These are phyloP conservation scores for Pseudisothecium myosuroides DNA, from an alignment of 225 moss, liverwort and hornwort genomes.

Conservation along the genomic window DNA sequence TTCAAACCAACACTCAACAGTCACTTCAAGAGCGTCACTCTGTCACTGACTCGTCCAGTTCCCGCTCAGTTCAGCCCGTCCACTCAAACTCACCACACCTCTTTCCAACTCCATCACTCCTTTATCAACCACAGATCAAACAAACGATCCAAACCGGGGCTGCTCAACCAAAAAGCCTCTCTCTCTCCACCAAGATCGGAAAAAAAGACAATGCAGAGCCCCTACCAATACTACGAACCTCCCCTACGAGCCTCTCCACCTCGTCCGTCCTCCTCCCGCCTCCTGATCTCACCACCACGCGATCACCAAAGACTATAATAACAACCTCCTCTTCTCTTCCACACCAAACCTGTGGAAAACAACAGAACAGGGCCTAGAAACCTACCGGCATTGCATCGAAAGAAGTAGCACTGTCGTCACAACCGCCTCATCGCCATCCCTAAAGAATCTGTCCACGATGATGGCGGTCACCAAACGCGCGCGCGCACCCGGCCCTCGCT, in stretches of 20 bases:
- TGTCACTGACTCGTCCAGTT: neutral
- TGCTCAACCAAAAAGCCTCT: neutral
- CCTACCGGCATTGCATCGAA: neutral
- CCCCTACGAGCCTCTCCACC: neutral
- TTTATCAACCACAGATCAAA: neutral
- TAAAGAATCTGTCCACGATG: neutral
- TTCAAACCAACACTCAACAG: neutral
- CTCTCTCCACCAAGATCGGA: conserved; percentile 8
- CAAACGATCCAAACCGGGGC: neutral
- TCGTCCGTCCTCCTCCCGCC: neutral
- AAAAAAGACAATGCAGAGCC: neutral
- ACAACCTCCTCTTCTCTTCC: neutral
- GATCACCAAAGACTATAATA: neutral
- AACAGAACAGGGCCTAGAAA: neutral
- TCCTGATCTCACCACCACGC: neutral
- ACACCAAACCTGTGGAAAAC: neutral
- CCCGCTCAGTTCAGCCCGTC: neutral
- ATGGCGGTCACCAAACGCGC: neutral
- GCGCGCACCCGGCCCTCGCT: neutral
- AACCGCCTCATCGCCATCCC: neutral
- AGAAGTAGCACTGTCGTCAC: neutral
- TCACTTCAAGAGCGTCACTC: neutral
- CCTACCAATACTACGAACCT: neutral
- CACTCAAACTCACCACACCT: neutral
- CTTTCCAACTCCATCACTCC: neutral